Base-by-base conservation (phyloP, 306 rosid genomes). In the Urtica urens region DNA sequence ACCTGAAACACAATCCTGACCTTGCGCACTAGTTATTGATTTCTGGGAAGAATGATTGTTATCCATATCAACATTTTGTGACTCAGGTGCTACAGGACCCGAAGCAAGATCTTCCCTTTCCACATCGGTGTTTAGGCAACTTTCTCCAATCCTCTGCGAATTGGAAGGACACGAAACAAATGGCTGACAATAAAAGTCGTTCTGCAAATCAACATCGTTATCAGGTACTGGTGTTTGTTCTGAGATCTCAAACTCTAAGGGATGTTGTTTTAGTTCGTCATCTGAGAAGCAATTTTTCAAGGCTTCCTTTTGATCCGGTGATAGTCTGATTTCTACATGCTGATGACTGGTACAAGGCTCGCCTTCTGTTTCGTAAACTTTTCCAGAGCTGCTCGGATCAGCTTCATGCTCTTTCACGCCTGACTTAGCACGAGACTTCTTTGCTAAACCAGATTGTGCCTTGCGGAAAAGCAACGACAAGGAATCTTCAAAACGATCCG, bases 401-500 rank as follows among this genome's bases (percentile, higher is more conserved):
- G 30, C 65, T 28, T 23, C 23, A 33, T 62, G 72, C 65, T 74
- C 67, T 67, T 58, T 75, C 5, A 43, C 71, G 60, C 65, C 44
- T 28, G 67, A 51, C 38, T 58, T 49, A 11, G 21, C 44, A 10
- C 55, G 53, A 19, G 76, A 67, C 65, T 76, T 82, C 70, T 64
- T 72, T 29, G 14, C 24, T 30, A 55, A 73, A 59, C 62, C 70
- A 67, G 83, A 68, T 34, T 75, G 79, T 17, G 62, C 70, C 78
- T 71, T 85, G 2, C 33, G 60, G 52, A 67, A 67, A 69, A 79
- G 57, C 5, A 34, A 66, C 10, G 87, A 78, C 45, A 77, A 58
- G 0, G 81, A 79, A 55, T 77, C 93, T 48, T 76, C 80, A 42
- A 49, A 65, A 45, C 41, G 68, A 34, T 64, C 69, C 34, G 53